These are phyloP conservation scores for Rheum nobile DNA, from an alignment of 148 eudicot species.

Conservation along the genomic window DNA sequence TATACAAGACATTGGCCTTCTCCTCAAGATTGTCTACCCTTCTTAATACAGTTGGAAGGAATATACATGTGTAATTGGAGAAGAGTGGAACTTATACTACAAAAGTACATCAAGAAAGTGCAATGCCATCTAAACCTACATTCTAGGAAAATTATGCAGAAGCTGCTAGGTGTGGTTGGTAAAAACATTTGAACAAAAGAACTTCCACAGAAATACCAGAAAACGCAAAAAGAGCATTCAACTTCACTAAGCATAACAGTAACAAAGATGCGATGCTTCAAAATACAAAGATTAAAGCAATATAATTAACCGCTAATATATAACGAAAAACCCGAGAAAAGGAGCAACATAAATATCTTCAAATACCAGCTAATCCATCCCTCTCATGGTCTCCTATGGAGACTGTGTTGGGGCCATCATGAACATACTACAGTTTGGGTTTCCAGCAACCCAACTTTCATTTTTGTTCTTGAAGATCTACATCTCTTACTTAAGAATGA, in stretches of 20 bases:
- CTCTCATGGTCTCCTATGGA: neutral
- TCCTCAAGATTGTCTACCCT: slow-evolving; percentile 12
- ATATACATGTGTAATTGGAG: neutral
- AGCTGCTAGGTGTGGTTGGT: too few relatives aligned
- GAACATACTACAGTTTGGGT: neutral
- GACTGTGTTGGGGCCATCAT: neutral
- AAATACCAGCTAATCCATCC: neutral
- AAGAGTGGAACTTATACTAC: slow-evolving; percentile 6
- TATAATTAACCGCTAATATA: neutral
- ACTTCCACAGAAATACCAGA: too few relatives aligned
- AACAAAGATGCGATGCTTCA: neutral
- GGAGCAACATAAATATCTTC: neutral
- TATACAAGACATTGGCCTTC: neutral
- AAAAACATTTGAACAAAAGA: too few relatives aligned
- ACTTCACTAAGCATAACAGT: neutral
- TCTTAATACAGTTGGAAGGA: slow-evolving; percentile 9
- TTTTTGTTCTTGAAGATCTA: slow-evolving; percentile 71
- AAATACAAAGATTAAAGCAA: neutral
- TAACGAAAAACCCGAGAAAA: neutral
- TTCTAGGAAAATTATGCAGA: too few relatives aligned
- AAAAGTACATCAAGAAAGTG: too few relatives aligned
- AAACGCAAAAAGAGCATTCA: neutral
- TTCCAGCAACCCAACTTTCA: slow-evolving; percentile 24
- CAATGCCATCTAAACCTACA: too few relatives aligned
- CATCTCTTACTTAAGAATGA: slow-evolving; percentile 56